Percentiles rank a stretch among this genome's conserved stretches.
Evolutionary conservation across 2,329 filamentous ascomycete genomes (phyloP).

Genomic region (Pestalotiopsis sp.): DNA sequence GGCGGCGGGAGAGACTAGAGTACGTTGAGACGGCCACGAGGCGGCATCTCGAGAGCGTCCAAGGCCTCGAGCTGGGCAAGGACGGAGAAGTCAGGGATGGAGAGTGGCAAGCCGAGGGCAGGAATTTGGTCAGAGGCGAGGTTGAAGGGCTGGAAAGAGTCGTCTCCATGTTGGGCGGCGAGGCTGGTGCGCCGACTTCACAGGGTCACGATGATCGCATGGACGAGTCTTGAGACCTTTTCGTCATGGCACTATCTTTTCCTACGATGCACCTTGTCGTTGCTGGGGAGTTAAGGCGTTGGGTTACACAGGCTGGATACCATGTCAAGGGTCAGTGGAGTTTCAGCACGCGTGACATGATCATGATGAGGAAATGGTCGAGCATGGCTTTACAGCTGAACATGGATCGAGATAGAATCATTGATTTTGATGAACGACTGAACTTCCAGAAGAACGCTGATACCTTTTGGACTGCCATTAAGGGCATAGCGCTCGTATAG

Average conservation of each 20-base stretch:
- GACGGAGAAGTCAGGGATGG: slow-evolving; percentile 66
- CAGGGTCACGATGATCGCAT: slow-evolving; percentile 8
- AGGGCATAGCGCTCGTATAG: too few species aligned
- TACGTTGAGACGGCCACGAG: slow-evolving; percentile 84
- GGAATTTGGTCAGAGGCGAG: slow-evolving; percentile 52
- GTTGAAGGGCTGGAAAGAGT: slow-evolving; percentile 60
- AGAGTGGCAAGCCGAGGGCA: slow-evolving; percentile 62
- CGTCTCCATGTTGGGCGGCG: slow-evolving; percentile 45
- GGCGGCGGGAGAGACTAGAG: slow-evolving; percentile 71
- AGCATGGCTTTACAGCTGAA: background rate
- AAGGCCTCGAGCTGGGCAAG: slow-evolving; percentile 66
- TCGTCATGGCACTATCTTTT: background rate
- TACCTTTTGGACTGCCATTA: too few species aligned
- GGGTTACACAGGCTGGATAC: background rate
- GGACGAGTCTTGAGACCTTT: slow-evolving; percentile 32
- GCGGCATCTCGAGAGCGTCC: slow-evolving; percentile 72
- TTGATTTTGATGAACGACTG: background rate
- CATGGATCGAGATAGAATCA: background rate
- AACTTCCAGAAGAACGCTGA: too few species aligned
- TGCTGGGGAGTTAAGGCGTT: background rate
- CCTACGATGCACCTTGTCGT: background rate
- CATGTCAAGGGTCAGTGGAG: background rate
- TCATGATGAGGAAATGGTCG: background rate
- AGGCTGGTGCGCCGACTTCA: slow-evolving; percentile 14
- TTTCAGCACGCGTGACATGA: background rate